Evolutionary conservation across 1,284 basidiomycete genomes (phyloP).

Genomic region (Vanrija sp.): DNA sequence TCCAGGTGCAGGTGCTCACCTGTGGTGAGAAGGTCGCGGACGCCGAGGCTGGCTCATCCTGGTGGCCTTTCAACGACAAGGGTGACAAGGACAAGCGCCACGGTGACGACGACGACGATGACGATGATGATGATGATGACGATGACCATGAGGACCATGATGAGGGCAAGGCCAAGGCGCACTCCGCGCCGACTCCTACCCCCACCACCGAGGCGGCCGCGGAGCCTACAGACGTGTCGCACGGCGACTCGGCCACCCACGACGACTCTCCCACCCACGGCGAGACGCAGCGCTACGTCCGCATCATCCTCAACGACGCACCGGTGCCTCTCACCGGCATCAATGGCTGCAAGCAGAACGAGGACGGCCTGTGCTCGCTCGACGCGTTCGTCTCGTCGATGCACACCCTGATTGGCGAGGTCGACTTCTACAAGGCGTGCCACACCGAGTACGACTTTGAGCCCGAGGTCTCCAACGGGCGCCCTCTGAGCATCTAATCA

Average conservation of each 20-base stretch:
- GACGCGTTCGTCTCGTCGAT: constrained; percentile 56
- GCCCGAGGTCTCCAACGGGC: not conserved
- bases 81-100: not conserved
- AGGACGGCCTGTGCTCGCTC: constrained; percentile 59
- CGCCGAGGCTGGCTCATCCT: not conserved
- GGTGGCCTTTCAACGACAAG: constrained; percentile 13
- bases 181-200: not conserved
- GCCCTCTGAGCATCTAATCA: not conserved
- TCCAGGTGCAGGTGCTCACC: constrained; percentile 61
- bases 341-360: constrained; percentile 54
- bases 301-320: constrained; percentile 56
- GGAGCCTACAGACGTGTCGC: not conserved
- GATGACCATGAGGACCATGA: not conserved
- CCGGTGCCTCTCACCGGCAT: constrained; percentile 62
- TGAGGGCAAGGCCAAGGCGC: no score
- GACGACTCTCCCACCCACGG: constrained; percentile 33
- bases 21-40: constrained; percentile 35
- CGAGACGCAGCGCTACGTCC: constrained; percentile 47
- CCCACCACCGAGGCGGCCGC: not conserved
- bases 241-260: constrained; percentile 5
- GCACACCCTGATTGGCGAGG: constrained; percentile 53
- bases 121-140: not conserved
- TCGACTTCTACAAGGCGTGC: constrained; percentile 44
- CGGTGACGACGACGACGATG: not conserved
- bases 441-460: constrained; percentile 8